phyloP scores from a whole-genome alignment of 306 rosid genomes.

The Morella rubra region DNA sequence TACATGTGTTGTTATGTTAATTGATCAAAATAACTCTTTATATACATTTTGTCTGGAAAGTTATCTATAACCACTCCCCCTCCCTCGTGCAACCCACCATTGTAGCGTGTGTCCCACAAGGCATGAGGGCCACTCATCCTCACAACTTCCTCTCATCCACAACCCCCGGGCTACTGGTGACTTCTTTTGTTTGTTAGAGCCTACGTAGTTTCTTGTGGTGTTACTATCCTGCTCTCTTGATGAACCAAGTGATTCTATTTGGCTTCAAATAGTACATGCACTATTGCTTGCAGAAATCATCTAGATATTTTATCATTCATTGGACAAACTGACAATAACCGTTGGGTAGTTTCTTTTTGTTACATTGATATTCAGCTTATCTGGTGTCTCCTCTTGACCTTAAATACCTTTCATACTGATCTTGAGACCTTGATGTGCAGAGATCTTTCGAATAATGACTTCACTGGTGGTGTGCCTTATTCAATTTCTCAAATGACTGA shows the following conservation, averaged over 20 bases:
- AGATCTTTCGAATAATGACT: constrained; percentile 72
- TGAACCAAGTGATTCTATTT: background rate
- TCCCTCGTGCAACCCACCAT: too few relatives aligned
- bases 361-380: background rate
- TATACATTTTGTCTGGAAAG: too few relatives aligned
- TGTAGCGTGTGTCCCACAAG: too few relatives aligned
- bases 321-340: background rate
- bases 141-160: too few relatives aligned
- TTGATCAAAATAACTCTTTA: too few relatives aligned
- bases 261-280: background rate
- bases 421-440: constrained; percentile 40
- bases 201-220: too few relatives aligned
- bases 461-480: constrained; percentile 67
- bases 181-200: too few relatives aligned
- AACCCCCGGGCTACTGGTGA: too few relatives aligned
- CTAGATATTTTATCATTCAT: constrained; percentile 14
- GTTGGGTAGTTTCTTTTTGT: background rate
- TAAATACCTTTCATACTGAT: constrained; percentile 20
- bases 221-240: too few relatives aligned
- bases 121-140: too few relatives aligned
- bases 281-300: constrained; percentile 3
- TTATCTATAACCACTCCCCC: too few relatives aligned
- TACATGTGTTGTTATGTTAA: too few relatives aligned
- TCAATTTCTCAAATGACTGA: constrained; percentile 71
- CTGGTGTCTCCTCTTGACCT: constrained; percentile 9